A percentile compares a stretch with the other conserved stretches of the same genome.
Evolutionary conservation across 495 filamentous ascomycete species (phyloP).

Genomic region (Penicillium goetzii): DNA sequence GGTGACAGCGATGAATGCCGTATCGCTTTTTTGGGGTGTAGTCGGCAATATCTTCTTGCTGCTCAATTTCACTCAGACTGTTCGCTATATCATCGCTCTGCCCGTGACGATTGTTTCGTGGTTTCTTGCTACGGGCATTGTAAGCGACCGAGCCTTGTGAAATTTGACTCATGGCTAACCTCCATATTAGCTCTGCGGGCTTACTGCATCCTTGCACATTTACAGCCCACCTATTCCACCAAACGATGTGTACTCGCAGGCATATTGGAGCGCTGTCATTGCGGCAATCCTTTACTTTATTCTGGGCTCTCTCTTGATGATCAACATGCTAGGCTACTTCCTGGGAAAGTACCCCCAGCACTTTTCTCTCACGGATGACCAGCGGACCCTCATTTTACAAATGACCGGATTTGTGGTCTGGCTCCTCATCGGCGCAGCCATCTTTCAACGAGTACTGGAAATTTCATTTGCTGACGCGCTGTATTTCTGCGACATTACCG

Average conservation of each 20-base stretch:
- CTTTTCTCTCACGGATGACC: slow-evolving; percentile 73
- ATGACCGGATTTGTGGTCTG: slow-evolving; percentile 66
- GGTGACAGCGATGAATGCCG: slow-evolving; percentile 62
- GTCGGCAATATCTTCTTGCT: slow-evolving; percentile 73
- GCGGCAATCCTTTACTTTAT: slow-evolving; percentile 68
- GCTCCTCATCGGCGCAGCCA: slow-evolving; percentile 61
- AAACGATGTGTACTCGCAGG: slow-evolving; percentile 68
- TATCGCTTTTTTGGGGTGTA: slow-evolving; percentile 67
- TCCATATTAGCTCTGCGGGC: slow-evolving; percentile 58
- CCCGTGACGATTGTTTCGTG: slow-evolving; percentile 70
- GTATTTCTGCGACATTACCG: slow-evolving; percentile 69
- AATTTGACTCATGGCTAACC: slow-evolving; percentile 6
- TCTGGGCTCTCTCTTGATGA: slow-evolving; percentile 64
- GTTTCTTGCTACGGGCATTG: slow-evolving; percentile 67
- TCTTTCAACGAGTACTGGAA: slow-evolving; percentile 55
- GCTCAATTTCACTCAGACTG: slow-evolving; percentile 78
- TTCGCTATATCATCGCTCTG: slow-evolving; percentile 78
- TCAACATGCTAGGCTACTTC: slow-evolving; percentile 81
- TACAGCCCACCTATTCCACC: slow-evolving; percentile 62
- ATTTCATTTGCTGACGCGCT: slow-evolving; percentile 59
- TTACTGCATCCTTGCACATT: slow-evolving; percentile 61
- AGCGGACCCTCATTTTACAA: slow-evolving; percentile 68
- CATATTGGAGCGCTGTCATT: slow-evolving; percentile 77
- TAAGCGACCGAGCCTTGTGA: slow-evolving; percentile 40
- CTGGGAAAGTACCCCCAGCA: slow-evolving; percentile 77